These are phyloP conservation scores for Suillus alpinus DNA, from an alignment of 768 basidiomycete species.

Conservation along the genomic window DNA sequence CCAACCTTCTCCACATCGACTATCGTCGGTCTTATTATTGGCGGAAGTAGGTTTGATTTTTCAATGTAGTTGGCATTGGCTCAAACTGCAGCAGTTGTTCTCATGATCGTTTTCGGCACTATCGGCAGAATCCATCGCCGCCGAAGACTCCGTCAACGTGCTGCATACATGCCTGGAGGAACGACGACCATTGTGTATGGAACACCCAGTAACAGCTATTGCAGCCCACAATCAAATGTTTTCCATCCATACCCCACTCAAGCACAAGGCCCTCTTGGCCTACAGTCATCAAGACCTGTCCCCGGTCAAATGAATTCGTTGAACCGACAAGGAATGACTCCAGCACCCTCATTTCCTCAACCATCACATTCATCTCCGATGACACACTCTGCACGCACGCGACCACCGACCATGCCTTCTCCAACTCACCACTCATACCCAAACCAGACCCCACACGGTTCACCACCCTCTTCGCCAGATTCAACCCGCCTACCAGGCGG, in stretches of 20 bases:
- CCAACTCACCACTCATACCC: background rate
- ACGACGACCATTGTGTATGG: no score
- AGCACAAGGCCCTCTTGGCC: background rate
- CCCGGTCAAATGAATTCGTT: background rate
- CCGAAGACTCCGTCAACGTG: background rate
- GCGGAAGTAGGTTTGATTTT: background rate
- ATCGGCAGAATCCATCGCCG: background rate
- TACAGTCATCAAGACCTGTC: background rate
- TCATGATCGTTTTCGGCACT: background rate
- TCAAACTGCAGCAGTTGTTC: background rate
- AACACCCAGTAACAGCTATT: background rate
- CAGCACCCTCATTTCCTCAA: background rate
- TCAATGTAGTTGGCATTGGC: background rate
- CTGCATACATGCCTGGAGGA: background rate
- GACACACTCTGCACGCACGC: background rate
- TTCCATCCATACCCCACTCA: background rate
- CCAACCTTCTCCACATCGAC: background rate
- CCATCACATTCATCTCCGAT: slow-evolving; percentile 6
- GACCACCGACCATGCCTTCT: background rate
- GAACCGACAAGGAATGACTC: background rate
- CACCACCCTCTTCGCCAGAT: background rate
- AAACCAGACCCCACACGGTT: background rate
- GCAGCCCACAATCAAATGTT: background rate
- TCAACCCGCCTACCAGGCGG: background rate
- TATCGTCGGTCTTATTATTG: background rate